Evolutionary conservation across 2,329 filamentous ascomycete species (phyloP).

Genomic region (Phyllosticta citriasiana): DNA sequence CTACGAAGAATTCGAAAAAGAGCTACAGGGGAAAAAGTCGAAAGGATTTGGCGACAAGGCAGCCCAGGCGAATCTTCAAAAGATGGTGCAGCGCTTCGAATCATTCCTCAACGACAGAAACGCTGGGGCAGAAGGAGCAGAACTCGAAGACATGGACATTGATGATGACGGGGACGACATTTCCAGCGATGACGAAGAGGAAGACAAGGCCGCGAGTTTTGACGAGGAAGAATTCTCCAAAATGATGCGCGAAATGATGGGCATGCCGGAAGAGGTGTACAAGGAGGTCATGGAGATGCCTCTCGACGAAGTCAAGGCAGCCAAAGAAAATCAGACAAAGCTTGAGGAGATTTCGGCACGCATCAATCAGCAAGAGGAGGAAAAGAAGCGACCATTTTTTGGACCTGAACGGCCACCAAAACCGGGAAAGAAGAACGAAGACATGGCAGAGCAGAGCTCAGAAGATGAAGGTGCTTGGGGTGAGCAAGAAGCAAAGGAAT

Average conservation of each 20-base stretch:
- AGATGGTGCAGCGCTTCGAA: conserved; percentile 91
- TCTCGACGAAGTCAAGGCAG: conserved; percentile 1
- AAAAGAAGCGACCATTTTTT: conserved; percentile 8
- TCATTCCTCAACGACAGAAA: conserved; percentile 79
- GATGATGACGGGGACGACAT: conserved; percentile 45
- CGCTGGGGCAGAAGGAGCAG: conserved; percentile 69
- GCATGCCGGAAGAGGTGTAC: conserved; percentile 36
- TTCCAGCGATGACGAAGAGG: conserved; percentile 42
- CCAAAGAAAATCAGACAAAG: background rate
- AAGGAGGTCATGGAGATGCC: conserved; percentile 25
- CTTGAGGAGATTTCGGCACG: background rate
- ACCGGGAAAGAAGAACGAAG: conserved; percentile 14
- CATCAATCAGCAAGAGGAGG: conserved; percentile 1
- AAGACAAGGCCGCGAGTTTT: conserved; percentile 68
- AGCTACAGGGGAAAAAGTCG: conserved; percentile 48
- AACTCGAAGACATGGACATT: conserved; percentile 58
- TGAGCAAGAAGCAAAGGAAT: conserved; percentile 48
- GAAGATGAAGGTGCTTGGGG: conserved; percentile 30
- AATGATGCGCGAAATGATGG: conserved; percentile 93
- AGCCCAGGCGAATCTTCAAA: conserved; percentile 67
- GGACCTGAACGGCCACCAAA: conserved; percentile 5
- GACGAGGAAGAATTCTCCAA: conserved; percentile 74
- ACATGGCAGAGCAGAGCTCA: conserved; percentile 23
- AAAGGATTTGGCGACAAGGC: conserved; percentile 46
- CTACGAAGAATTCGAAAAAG: conserved; percentile 77